Conservation (phyloP, 1,139 yeast species). For the Tardiomyces digboiensis region DNA sequence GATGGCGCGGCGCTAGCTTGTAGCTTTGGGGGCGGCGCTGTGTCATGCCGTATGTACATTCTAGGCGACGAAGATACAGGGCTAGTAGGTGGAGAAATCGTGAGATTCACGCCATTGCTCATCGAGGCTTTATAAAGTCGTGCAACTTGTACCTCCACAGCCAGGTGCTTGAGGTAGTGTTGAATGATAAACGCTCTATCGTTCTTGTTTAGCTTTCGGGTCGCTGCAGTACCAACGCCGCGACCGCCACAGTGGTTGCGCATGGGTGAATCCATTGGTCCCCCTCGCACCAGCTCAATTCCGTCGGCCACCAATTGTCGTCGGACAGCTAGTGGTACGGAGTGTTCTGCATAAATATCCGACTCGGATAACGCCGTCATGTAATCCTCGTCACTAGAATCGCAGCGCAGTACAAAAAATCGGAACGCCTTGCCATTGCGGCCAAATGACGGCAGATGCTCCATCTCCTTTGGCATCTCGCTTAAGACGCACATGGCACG, state of each 20-base stretch:
- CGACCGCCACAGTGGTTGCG: slow-evolving; percentile 11
- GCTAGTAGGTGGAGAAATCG: too few relatives aligned
- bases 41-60: too few relatives aligned
- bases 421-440: slow-evolving; percentile 21
- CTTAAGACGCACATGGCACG: slow-evolving; percentile 48
- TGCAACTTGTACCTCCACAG: slow-evolving; percentile 51
- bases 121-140: slow-evolving; percentile 33
- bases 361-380: slow-evolving; percentile 32
- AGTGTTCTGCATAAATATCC: slow-evolving; percentile 47
- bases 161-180: slow-evolving; percentile 39
- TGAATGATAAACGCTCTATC: slow-evolving; percentile 39
- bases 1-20: background rate
- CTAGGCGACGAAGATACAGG: too few relatives aligned
- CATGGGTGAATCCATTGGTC: too few relatives aligned
- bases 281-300: slow-evolving; percentile 11
- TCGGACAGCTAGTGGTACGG: slow-evolving; percentile 27
- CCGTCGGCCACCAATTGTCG: slow-evolving; percentile 28
- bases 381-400: slow-evolving; percentile 35
- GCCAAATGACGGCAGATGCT: slow-evolving; percentile 11
- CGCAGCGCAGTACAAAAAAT: slow-evolving; percentile 37
- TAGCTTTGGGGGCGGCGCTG: too few relatives aligned
- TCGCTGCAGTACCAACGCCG: background rate
- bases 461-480: slow-evolving; percentile 32
- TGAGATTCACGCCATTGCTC: background rate
- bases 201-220: slow-evolving; percentile 6